Conservation (phyloP, 345 rosid genomes). For the Noccaea caerulescens region DNA sequence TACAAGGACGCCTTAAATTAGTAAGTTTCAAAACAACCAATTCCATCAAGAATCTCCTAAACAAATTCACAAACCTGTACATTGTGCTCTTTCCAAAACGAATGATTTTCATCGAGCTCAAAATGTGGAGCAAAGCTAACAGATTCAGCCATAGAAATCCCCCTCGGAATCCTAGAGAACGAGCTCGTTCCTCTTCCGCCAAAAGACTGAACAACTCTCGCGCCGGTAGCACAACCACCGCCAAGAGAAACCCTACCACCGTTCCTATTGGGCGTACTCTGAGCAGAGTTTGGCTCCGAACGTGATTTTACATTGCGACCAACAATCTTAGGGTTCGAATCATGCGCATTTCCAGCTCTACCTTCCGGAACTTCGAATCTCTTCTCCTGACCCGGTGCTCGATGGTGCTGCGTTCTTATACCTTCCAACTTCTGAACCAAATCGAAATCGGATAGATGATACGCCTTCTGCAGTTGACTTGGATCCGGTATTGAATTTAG, state of each 20-base stretch:
- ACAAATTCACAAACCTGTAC: conserved; percentile 68
- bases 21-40: conserved; percentile 5
- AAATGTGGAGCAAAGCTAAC: conserved; percentile 58
- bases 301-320: conserved; percentile 55
- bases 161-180: conserved; percentile 57
- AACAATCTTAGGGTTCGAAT: conserved; percentile 52
- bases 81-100: conserved; percentile 85
- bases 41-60: not conserved
- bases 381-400: conserved; percentile 35
- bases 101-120: conserved; percentile 74
- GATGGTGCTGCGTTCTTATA: conserved; percentile 38
- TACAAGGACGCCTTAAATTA: conserved; percentile 10
- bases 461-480: conserved; percentile 52
- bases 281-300: conserved; percentile 71
- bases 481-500: conserved; percentile 80
- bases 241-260: conserved; percentile 63
- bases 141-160: conserved; percentile 49
- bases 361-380: conserved; percentile 37
- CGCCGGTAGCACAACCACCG: conserved; percentile 48
- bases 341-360: conserved; percentile 37
- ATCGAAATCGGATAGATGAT: conserved; percentile 43
- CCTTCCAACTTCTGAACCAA: conserved; percentile 46
- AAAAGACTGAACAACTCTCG: conserved; percentile 43
- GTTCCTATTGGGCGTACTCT: conserved; percentile 73
- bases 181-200: conserved; percentile 57